Evolutionary conservation across 169 alveolate genomes (phyloP), one percentile per base, ranked within the genome.

Genomic region (Cryptosporidium ryanae): DNA sequence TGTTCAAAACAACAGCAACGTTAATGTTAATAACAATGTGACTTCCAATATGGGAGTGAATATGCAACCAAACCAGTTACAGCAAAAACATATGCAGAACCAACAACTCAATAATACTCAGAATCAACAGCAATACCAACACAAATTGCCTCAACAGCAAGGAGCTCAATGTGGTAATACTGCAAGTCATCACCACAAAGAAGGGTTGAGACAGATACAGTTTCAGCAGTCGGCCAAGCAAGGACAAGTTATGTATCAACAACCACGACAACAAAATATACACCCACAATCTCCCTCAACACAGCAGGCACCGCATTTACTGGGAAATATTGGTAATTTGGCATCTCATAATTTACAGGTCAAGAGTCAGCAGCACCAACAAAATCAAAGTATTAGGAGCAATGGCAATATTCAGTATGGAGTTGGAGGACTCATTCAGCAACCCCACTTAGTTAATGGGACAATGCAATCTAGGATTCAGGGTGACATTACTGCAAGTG

Each of bases 41-140:
- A 7, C 68, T 23, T 32, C 87, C 12, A 57, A 59, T 61, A 76
- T 76, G 55, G 59, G 76, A 3, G 59, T 52, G 13, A 61, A 59
- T 4, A 46, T 43, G 57, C 49, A 57, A 38, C 61, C 25, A 2
- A 21, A 65, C 12, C 84, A 17, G 8, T 32, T 48, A 18, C 65
- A 66, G 5, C 63, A 52, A 1, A 17, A 52, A 12, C 63, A 52
- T 4, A 52, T 52, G 63, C 63, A 52, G 27, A n/a, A 17, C 63
- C 63, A 52, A 52, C 63, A 52, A 52, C 12, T n/a, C 27, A 52
- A 6, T n/a, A 17, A 52, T n/a, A n/a, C 63, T 52, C 82, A 66
- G 18, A 54, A 46, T 10, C 18, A 49, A 12, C 46, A 5, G n/a
- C 54, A 34, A 12, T 66, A 54, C 46, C 82, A 66, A 44, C 46